phyloP scores from a whole-genome alignment of 2,329 filamentous ascomycete genomes.

The Fusarium armeniacum region DNA sequence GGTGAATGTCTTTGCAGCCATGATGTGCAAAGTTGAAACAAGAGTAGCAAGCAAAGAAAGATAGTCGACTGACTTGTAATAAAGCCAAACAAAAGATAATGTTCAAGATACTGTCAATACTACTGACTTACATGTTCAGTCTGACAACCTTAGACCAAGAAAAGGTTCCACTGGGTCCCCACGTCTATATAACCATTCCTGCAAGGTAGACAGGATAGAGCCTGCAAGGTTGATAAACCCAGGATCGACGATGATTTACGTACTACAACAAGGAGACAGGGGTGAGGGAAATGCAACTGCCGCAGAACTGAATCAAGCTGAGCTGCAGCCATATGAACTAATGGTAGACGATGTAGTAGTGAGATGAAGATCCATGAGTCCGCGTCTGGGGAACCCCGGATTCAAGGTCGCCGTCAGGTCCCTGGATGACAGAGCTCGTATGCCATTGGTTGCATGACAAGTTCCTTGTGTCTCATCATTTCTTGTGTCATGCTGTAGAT shows the following conservation, averaged over 20 bases:
- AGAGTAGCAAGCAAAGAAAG: neutral
- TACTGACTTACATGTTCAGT: neutral
- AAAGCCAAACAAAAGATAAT: neutral
- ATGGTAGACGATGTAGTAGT: neutral
- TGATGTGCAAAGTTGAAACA: neutral
- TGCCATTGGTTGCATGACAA: neutral
- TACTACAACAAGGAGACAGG: constrained; percentile 2
- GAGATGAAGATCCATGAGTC: constrained; percentile 29
- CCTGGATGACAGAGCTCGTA: neutral
- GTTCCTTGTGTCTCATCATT: neutral
- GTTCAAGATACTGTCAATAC: neutral
- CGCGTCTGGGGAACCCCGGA: constrained; percentile 24
- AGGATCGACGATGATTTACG: constrained; percentile 13
- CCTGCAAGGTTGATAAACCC: neutral
- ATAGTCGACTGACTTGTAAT: neutral
- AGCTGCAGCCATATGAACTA: neutral
- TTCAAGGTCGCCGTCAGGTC: neutral
- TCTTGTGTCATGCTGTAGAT: neutral
- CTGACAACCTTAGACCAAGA: neutral
- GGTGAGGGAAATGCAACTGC: neutral
- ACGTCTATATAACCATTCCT: constrained; percentile 5
- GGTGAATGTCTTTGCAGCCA: constrained; percentile 7
- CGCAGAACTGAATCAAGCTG: constrained; percentile 15
- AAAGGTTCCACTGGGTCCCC: neutral
- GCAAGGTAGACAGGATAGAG: neutral